These are phyloP conservation scores for Eremothecium sinecaudum DNA, from an alignment of 1,139 yeast genomes.

Conservation along the genomic window DNA sequence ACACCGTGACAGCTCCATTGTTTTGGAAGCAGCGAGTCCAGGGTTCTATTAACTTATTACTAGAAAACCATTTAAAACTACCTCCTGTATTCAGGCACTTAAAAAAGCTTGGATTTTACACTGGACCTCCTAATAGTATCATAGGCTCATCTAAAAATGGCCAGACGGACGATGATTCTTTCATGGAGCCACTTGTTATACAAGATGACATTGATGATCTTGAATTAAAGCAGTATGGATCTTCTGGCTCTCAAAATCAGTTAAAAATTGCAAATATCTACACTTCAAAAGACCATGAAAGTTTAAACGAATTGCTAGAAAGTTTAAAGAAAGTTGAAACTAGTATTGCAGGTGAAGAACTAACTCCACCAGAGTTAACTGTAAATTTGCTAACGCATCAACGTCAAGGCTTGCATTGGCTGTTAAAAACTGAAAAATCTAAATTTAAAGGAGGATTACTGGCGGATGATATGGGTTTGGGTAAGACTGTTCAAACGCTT, in stretches of 20 bases:
- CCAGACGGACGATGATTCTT: not conserved
- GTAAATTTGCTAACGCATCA: slow-evolving; percentile 74
- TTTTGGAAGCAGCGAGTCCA: slow-evolving; percentile 3
- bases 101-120: slow-evolving; percentile 6
- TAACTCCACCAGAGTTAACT: slow-evolving; percentile 62
- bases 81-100: slow-evolving; percentile 7
- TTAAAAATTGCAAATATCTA: slow-evolving; percentile 27
- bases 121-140: not conserved
- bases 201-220: slow-evolving; percentile 7
- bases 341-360: slow-evolving; percentile 41
- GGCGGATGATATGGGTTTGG: slow-evolving; percentile 94
- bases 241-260: slow-evolving; percentile 6
- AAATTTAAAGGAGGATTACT: slow-evolving; percentile 63
- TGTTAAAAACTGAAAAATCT: slow-evolving; percentile 56
- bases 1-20: not conserved
- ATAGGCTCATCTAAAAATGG: not conserved
- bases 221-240: slow-evolving; percentile 1
- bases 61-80: not conserved
- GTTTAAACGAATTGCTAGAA: slow-evolving; percentile 47
- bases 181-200: slow-evolving; percentile 3
- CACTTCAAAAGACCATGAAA: slow-evolving; percentile 38
- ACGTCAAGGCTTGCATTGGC: slow-evolving; percentile 76
- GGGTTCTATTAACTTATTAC: not conserved
- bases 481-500: slow-evolving; percentile 79
- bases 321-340: slow-evolving; percentile 58